Percentiles rank a stretch among this genome's conserved stretches.
Conservation (phyloP, 441 rosid genomes). For the Gossypium trilobum region DNA sequence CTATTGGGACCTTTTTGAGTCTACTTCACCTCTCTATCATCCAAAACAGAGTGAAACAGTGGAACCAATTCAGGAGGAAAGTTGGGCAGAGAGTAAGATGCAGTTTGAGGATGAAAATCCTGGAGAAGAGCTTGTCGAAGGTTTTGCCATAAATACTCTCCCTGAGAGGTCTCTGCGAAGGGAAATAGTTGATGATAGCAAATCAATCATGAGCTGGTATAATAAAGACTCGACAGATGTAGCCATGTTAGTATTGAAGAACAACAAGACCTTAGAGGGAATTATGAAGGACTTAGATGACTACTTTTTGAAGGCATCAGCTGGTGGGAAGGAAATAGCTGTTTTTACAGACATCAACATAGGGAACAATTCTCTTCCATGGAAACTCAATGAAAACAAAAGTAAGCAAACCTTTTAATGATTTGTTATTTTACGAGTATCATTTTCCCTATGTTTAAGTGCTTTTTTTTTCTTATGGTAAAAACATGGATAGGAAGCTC, state of each 20-base stretch:
- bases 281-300: conserved; percentile 73
- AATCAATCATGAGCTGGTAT: conserved; percentile 46
- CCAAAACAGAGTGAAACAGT: conserved; percentile 22
- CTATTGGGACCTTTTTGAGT: conserved; percentile 40
- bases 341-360: conserved; percentile 57
- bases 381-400: conserved; percentile 47
- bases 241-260: conserved; percentile 34
- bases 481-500: neutral
- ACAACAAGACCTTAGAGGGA: conserved; percentile 58
- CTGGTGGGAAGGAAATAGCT: conserved; percentile 61
- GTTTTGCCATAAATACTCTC: conserved; percentile 19
- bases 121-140: conserved; percentile 33
- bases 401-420: conserved; percentile 32
- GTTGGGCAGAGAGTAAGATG: conserved; percentile 61
- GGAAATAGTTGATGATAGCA: conserved; percentile 45
- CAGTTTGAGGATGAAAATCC: conserved; percentile 60
- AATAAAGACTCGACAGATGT: conserved; percentile 39
- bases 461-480: neutral
- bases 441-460: neutral
- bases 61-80: conserved; percentile 48
- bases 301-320: conserved; percentile 76
- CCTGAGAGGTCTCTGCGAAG: conserved; percentile 31
- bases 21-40: conserved; percentile 22
- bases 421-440: neutral
- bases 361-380: conserved; percentile 40